A percentile compares a stretch with the other conserved stretches of the same genome.
phyloP scores from a whole-genome alignment of 2,329 filamentous ascomycete genomes.

The Penicillium sclerotiorum region DNA sequence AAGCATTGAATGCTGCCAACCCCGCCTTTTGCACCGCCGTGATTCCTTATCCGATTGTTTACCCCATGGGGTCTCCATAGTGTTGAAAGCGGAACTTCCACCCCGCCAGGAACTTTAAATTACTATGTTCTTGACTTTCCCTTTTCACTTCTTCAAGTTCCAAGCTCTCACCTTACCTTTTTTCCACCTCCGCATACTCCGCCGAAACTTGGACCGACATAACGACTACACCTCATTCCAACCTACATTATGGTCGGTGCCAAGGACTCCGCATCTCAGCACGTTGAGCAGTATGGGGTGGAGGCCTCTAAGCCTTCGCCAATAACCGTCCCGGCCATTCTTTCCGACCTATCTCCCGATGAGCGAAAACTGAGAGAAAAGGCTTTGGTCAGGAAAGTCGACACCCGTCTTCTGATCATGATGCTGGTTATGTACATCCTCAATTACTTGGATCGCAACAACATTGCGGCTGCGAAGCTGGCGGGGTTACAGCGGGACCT shows the following conservation, averaged over 20 bases:
- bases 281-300: not conserved
- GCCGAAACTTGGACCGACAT: not conserved
- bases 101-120: too few relatives aligned
- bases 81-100: too few relatives aligned
- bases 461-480: constrained; percentile 35
- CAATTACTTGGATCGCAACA: constrained; percentile 27
- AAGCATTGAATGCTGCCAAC: too few relatives aligned
- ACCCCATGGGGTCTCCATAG: too few relatives aligned
- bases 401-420: constrained; percentile 4
- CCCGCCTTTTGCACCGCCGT: too few relatives aligned
- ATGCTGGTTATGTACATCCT: constrained; percentile 22
- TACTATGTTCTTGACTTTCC: too few relatives aligned
- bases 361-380: constrained; percentile 1
- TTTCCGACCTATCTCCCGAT: not conserved
- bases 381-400: constrained; percentile 9
- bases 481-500: constrained; percentile 55
- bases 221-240: not conserved
- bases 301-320: not conserved
- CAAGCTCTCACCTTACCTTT: too few relatives aligned
- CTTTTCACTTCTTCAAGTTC: constrained; percentile 61
- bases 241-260: not conserved
- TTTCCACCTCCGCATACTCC: not conserved
- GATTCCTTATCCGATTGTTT: too few relatives aligned
- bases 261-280: not conserved
- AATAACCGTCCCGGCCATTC: not conserved